Base-by-base conservation (phyloP, 2,329 filamentous ascomycete species). In the Botrytis medusae region DNA sequence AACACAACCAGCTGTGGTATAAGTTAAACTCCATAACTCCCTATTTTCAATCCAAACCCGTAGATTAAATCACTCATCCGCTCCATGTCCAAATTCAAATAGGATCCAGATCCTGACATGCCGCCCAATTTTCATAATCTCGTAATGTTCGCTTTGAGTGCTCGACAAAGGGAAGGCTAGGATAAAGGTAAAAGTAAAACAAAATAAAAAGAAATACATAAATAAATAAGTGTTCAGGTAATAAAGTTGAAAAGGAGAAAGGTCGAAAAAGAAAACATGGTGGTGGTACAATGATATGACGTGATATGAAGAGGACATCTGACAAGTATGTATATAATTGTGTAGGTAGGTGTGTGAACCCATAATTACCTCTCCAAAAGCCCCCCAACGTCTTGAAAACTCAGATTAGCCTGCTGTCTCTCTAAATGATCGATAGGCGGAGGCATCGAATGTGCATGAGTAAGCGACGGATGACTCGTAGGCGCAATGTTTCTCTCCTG, bases 401-500 rank as follows among this genome's bases (percentile, higher is more conserved):
- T 40, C 1, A 51, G 25, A 54, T 64, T 71, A 8, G 32, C 12
- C 25, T 71, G 57, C 16, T 64, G 57, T 32, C 59, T 71, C 5
- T 2, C 60, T 9, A 64, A 9, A 42, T 71, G 25, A 48, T 71
- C 42, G 1, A 51, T 37, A 25, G 59, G 57, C 12, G 42, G 59
- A 2, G 57, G 54, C 44, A 34, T 48, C 16, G 63, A 67, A 48
- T 44, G 51, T 44, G 42, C 22, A 12, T 44, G 67, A n/a, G 67
- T 25, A 34, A 59, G 46, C 22, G 54, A 46, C 34, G 67, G 67
- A 57, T 60, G 40, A 61, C 40, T 69, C 2, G 32, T 68, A 12
- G 51, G 37, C 22, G 18, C 37, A 34, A 5, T 20, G n/a, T 16
- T 34, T 7, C 37, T 34, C 68, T 79, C 77, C 61, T 77, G 77